phyloP scores from a whole-genome alignment of 192 early-diverging fungal genomes.

The Lunasporangiospora selenospora region DNA sequence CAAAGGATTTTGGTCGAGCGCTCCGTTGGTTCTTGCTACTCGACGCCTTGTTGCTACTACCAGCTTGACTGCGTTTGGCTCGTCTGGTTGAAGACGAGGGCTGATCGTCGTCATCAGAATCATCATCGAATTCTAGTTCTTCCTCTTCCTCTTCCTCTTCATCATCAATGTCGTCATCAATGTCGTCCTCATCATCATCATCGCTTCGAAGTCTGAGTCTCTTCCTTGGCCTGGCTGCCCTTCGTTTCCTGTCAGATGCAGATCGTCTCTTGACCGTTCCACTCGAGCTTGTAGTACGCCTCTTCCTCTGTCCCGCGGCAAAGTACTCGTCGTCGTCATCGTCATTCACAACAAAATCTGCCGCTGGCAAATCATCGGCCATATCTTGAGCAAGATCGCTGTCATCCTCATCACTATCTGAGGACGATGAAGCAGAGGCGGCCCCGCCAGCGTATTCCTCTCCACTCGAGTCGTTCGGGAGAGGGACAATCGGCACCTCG shows the following conservation, averaged over 20 bases:
- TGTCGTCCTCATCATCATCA: conserved; percentile 28
- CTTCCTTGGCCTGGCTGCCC: conserved; percentile 12
- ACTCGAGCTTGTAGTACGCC: conserved; percentile 26
- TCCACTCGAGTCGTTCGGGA: conserved; percentile 67
- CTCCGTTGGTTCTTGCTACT: conserved; percentile 44
- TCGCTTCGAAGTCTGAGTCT: conserved; percentile 35
- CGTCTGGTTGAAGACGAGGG: conserved; percentile 2
- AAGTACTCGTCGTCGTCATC: conserved; percentile 56
- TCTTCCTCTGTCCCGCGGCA: conserved; percentile 32
- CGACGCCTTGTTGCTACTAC: conserved; percentile 14
- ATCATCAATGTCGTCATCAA: conserved; percentile 45
- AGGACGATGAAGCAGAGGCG: conserved; percentile 35
- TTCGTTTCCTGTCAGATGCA: conserved; percentile 13
- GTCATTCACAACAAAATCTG: conserved; percentile 45
- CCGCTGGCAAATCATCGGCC: conserved; percentile 5
- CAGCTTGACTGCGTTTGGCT: conserved; percentile 2
- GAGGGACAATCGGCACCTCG: conserved; percentile 52
- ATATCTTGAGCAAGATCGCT: conserved; percentile 31
- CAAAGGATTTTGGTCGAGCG: conserved; percentile 41
- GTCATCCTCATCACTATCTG: conserved; percentile 64
- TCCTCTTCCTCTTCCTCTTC: conserved; percentile 51
- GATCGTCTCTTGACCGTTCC: conserved; percentile 29
- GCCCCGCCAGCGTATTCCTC: conserved; percentile 60
- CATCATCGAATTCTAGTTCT: conserved; percentile 3
- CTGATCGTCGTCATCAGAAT: conserved; percentile 18